Base-by-base conservation (phyloP, 2,329 filamentous ascomycete species). In the Dactylonectria estremocensis region DNA sequence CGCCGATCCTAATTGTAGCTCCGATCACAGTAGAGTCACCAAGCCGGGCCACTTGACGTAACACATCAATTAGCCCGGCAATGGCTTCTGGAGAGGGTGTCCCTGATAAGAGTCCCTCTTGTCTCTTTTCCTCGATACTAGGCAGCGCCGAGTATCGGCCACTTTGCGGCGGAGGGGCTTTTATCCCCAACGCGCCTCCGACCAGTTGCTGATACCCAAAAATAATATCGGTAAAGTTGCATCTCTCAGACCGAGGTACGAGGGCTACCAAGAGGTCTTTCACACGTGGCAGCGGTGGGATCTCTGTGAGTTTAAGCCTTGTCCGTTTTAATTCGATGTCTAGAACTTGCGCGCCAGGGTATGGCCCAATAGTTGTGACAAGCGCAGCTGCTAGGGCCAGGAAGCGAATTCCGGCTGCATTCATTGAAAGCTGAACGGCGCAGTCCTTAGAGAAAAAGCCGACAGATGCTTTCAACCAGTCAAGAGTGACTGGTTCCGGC, bases 371-470 rank as follows among this genome's bases (percentile, higher is more conserved):
- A 14, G 43, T 37, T 1, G 52, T 63, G 16, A 50, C 43, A 28
- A 63, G 20, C 1, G 60, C 60, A 22, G 61, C 35, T 8, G 61
- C 61, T 22, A 64, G 61, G 6, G 9, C 61, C 5, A 58, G 46
- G 46, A 64, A 59, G 4, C 45, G 31, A 10, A 37, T 24, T 18
- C 54, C 24, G 16, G 46, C 46, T 20, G 20, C 6, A 20, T 4
- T 48, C 1, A 8, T 48, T 18, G 10, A 9, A 31, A 64, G 54
- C 22, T 64, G 45, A 48, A 22, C 24, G 7, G 61, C 22, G 24
- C 24, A 58, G 35, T 64, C 61, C 10, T 57, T 31, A 13, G 53
- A 5, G 16, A 6, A 16, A 13, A 14, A 59, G 14, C 61, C 35
- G 7, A 59, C 48, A 3, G 54, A 10, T 13, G 45, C 45, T 13